Conservation (phyloP, 805 yeast genomes). For the Kazachstania martiniae region DNA sequence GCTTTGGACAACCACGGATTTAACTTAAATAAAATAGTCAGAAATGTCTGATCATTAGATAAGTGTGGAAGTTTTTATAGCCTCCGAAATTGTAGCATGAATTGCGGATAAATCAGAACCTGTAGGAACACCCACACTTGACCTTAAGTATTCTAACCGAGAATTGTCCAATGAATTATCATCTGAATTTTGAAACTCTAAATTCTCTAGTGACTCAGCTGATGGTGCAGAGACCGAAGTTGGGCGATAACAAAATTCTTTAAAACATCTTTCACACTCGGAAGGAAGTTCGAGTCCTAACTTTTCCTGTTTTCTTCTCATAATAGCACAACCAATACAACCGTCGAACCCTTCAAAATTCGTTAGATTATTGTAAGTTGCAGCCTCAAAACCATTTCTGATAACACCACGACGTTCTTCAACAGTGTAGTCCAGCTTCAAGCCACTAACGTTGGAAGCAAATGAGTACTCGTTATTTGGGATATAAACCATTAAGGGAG, state of each 20-base stretch:
- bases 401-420: conserved; percentile 50
- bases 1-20: too few species aligned
- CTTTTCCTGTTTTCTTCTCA: conserved; percentile 70
- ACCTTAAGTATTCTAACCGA: too few species aligned
- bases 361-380: conserved; percentile 56
- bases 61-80: too few species aligned
- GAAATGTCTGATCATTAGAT: too few species aligned
- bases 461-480: conserved; percentile 63
- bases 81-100: too few species aligned
- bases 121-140: too few species aligned
- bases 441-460: conserved; percentile 64
- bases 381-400: conserved; percentile 62
- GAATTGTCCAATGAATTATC: too few species aligned
- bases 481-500: conserved; percentile 68
- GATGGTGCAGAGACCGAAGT: too few species aligned
- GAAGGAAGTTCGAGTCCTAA: conserved; percentile 43
- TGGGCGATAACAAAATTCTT: conserved; percentile 66
- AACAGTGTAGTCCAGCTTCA: conserved; percentile 48
- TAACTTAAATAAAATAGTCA: too few species aligned
- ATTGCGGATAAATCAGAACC: too few species aligned
- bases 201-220: too few species aligned
- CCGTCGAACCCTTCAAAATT: conserved; percentile 57
- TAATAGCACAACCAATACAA: conserved; percentile 75
- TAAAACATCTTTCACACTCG: conserved; percentile 65
- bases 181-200: too few species aligned